Evolutionary conservation across 2,329 filamentous ascomycete genomes (phyloP).

Genomic region (Ascochyta koolunga): DNA sequence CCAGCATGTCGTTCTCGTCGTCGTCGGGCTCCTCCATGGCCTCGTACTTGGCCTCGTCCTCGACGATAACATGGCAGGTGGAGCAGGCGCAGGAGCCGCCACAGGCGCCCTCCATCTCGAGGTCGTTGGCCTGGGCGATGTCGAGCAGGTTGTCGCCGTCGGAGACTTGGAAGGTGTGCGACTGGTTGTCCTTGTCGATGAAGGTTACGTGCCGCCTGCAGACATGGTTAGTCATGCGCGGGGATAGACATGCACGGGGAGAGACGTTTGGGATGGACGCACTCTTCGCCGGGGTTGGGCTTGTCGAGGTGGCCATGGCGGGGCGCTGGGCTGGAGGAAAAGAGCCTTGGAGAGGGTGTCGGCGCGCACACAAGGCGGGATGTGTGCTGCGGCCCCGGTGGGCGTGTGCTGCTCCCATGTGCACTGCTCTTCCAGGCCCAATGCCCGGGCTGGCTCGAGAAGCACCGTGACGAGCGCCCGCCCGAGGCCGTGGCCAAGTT

Average conservation of each 20-base stretch:
- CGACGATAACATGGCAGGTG: constrained; percentile 88
- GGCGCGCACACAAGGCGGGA: constrained; percentile 5
- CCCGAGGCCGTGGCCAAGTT: constrained; percentile 10
- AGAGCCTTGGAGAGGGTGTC: constrained; percentile 42
- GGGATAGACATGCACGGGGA: neutral
- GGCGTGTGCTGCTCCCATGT: neutral
- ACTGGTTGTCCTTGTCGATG: constrained; percentile 84
- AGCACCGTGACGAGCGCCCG: constrained; percentile 3
- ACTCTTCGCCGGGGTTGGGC: constrained; percentile 93
- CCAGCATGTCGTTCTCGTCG: constrained; percentile 62
- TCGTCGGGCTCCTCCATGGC: constrained; percentile 65
- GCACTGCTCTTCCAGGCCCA: constrained; percentile 10
- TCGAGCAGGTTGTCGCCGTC: constrained; percentile 93
- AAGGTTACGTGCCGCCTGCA: constrained; percentile 85
- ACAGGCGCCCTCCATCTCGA: constrained; percentile 98
- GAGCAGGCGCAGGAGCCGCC: constrained; percentile 93
- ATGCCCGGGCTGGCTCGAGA: constrained; percentile 26
- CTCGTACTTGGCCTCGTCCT: constrained; percentile 75
- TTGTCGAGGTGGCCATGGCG: constrained; percentile 81
- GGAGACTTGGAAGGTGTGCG: constrained; percentile 77
- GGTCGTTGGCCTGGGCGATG: constrained; percentile 90
- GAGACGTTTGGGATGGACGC: constrained; percentile 51
- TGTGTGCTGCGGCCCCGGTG: constrained; percentile 1
- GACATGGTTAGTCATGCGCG: constrained; percentile 3
- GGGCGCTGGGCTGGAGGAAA: constrained; percentile 67